Percentiles rank a stretch among this genome's conserved stretches.
Conservation (phyloP, 345 rosid genomes). For the Eucalyptus camaldulensis region DNA sequence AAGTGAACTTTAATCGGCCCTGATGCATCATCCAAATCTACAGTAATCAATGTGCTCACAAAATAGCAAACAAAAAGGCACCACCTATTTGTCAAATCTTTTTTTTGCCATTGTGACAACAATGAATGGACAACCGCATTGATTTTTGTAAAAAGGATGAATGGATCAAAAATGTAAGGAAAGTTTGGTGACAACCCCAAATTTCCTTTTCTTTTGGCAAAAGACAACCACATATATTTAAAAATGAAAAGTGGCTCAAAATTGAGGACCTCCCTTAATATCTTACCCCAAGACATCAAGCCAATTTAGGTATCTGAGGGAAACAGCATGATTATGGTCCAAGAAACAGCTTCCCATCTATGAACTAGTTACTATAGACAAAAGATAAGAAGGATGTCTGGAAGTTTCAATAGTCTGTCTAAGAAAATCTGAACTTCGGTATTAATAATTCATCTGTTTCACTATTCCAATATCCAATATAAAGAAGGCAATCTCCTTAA, state of each 20-base stretch:
- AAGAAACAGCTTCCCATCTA: background rate
- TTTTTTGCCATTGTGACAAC: background rate
- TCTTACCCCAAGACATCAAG: background rate
- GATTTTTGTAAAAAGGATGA: background rate
- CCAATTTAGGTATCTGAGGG: background rate
- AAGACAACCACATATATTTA: background rate
- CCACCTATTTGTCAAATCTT: background rate
- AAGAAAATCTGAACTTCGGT: background rate
- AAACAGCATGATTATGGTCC: background rate
- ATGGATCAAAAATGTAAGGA: background rate
- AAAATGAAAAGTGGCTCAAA: background rate
- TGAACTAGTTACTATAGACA: background rate
- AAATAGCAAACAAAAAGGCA: background rate
- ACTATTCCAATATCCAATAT: background rate
- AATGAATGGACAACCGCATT: background rate
- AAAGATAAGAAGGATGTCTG: background rate
- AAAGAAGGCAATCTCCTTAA: background rate
- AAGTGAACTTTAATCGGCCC: background rate
- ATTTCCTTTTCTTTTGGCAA: background rate
- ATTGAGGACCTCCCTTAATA: background rate
- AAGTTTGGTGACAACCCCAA: background rate
- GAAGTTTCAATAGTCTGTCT: background rate
- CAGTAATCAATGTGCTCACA: background rate
- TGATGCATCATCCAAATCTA: background rate
- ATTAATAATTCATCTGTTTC: background rate